These are phyloP conservation scores for Fusarium proliferatum DNA, from an alignment of 2,329 filamentous ascomycete species.

Conservation along the genomic window DNA sequence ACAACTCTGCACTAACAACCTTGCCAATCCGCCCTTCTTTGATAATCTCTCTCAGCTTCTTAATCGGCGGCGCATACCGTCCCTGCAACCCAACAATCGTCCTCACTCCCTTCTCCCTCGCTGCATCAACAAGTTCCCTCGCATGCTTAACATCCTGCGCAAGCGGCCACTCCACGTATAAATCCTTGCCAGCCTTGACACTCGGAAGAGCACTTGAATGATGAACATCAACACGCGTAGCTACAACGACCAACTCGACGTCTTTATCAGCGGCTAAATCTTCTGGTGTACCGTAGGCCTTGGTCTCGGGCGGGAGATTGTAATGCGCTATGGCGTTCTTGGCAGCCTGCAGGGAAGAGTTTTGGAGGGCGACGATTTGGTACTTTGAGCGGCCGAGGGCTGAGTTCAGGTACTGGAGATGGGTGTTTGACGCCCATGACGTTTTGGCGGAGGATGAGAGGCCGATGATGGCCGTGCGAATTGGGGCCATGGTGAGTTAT, in stretches of 20 bases:
- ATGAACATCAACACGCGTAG: slow-evolving; percentile 66
- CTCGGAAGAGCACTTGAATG: slow-evolving; percentile 57
- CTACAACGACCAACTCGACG: slow-evolving; percentile 66
- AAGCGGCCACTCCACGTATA: slow-evolving; percentile 70
- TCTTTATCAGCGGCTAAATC: slow-evolving; percentile 60
- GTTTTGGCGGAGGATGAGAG: slow-evolving; percentile 63
- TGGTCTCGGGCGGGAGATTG: slow-evolving; percentile 54
- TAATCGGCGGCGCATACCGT: slow-evolving; percentile 55
- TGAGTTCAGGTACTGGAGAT: slow-evolving; percentile 69
- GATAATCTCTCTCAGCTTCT: slow-evolving; percentile 59
- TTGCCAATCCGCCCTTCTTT: slow-evolving; percentile 60
- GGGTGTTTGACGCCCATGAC: slow-evolving; percentile 65
- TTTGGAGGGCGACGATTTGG: slow-evolving; percentile 63
- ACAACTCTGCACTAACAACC: slow-evolving; percentile 62
- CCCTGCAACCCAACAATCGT: slow-evolving; percentile 65
- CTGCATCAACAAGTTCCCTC: slow-evolving; percentile 54
- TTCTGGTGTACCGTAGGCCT: slow-evolving; percentile 62
- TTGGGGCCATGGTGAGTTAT: slow-evolving; percentile 55
- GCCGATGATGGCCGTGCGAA: slow-evolving; percentile 68
- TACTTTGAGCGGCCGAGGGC: slow-evolving; percentile 56
- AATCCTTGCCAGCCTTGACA: slow-evolving; percentile 62
- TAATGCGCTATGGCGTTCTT: slow-evolving; percentile 56
- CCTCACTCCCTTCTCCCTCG: slow-evolving; percentile 47
- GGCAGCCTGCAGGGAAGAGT: slow-evolving; percentile 60
- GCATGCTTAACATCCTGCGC: slow-evolving; percentile 57